Evolutionary conservation across 768 basidiomycete genomes (phyloP), one percentile per base, ranked within the genome.

Genomic region (Boletus sensibilis): DNA sequence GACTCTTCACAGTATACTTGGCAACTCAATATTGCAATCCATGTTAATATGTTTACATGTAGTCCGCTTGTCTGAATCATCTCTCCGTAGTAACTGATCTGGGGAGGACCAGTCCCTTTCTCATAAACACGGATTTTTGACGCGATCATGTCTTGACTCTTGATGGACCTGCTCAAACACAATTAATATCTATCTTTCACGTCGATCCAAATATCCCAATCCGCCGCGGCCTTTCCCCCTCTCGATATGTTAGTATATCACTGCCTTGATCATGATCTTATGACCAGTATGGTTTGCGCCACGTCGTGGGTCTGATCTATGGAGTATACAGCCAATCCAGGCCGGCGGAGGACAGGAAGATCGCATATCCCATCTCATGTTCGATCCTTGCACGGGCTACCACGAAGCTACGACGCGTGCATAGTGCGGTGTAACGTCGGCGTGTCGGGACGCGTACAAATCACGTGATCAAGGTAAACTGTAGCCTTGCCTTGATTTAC

Each of bases 381-480:
- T 20, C 21, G 13, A 47, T 33, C 13, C 9, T 33, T 20, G 33
- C 14, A 25, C 18, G 45, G 27, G 27, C 27, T 29, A n/a, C n/a
- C n/a, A n/a, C n/a, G n/a, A n/a, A n/a, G n/a, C 10, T 23, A 20
- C 29, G 35, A 23, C 16, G 21, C 10, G 10, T 48, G 25, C 25
- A 25, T 25, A 25, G 25, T 25, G 25, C 25, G 3, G 4, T 25
- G 25, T 2, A 25, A n/a, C n/a, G n/a, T n/a, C n/a, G n/a, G 25
- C 25, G 45, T n/a, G 12, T 21, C 12, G 3, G 8, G 31, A 49
- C 59, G 53, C 34, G 61, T 20, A 34, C 13, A 18, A 7, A 41
- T 56, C 64, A 65, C 64, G 64, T 65, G 64, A 59, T 41, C n/a
- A 51, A 59, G 18, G 37, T 59, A 20, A 65, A 37, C 25, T n/a